These are phyloP conservation scores for Magnaporthiopsis rhizophila DNA, from an alignment of 2,329 filamentous ascomycete genomes.

Conservation along the genomic window DNA sequence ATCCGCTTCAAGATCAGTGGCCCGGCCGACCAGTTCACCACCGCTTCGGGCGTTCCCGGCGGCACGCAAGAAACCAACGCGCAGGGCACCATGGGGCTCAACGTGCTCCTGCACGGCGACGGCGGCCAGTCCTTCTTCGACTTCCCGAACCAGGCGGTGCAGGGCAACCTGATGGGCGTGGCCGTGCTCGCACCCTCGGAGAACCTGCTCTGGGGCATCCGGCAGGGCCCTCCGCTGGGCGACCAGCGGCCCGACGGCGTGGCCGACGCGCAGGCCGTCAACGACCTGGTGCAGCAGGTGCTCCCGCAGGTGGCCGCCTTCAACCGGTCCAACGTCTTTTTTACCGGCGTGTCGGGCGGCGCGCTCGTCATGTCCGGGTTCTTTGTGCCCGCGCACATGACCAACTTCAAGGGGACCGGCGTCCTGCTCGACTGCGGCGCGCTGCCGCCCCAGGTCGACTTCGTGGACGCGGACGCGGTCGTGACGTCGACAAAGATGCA, in stretches of 20 bases:
- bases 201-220: slow-evolving; percentile 52
- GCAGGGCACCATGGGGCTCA: slow-evolving; percentile 36
- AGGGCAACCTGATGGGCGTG: slow-evolving; percentile 42
- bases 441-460: slow-evolving; percentile 42
- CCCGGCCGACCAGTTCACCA: slow-evolving; percentile 44
- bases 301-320: slow-evolving; percentile 47
- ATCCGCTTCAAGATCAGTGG: slow-evolving; percentile 49
- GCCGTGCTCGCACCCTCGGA: slow-evolving; percentile 40
- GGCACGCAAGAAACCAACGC: slow-evolving; percentile 24
- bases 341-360: slow-evolving; percentile 50
- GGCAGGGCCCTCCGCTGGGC: slow-evolving; percentile 46
- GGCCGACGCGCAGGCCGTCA: slow-evolving; percentile 46
- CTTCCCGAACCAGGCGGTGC: slow-evolving; percentile 47
- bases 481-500: slow-evolving; percentile 42
- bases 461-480: slow-evolving; percentile 30
- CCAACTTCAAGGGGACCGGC: slow-evolving; percentile 36
- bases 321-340: slow-evolving; percentile 42
- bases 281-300: slow-evolving; percentile 39
- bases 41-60: slow-evolving; percentile 39
- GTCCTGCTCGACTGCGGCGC: slow-evolving; percentile 49
- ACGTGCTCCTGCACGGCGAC: slow-evolving; percentile 52
- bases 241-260: slow-evolving; percentile 46
- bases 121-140: slow-evolving; percentile 52
- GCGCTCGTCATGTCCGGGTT: slow-evolving; percentile 46
- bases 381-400: slow-evolving; percentile 49